Evolutionary conservation across 768 basidiomycete genomes (phyloP).

Genomic region (Amanita pallidorosea): DNA sequence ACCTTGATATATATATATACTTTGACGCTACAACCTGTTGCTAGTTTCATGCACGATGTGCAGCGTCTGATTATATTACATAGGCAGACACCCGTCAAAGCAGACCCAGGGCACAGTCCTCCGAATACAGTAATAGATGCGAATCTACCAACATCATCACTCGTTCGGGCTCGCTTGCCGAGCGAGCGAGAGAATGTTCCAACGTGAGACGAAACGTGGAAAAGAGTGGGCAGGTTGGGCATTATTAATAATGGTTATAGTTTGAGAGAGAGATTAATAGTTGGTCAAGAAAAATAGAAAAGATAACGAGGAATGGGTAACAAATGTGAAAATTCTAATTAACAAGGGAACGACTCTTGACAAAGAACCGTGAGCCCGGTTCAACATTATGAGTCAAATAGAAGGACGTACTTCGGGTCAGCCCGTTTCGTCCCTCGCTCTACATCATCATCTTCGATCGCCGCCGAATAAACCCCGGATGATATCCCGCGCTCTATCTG

Average conservation of each 20-base stretch:
- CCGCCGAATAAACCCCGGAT: no score
- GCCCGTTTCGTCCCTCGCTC: not conserved
- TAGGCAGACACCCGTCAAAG: not conserved
- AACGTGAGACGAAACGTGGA: not conserved
- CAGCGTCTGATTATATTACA: not conserved
- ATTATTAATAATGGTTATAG: not conserved
- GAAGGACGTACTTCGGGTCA: not conserved
- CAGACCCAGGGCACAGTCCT: not conserved
- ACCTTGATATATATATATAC: no score
- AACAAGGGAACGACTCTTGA: not conserved
- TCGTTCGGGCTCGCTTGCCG: not conserved
- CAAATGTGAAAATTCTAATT: not conserved
- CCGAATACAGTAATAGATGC: not conserved
- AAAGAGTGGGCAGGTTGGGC: not conserved
- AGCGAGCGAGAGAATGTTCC: not conserved
- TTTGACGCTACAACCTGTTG: not conserved
- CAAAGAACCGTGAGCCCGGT: not conserved
- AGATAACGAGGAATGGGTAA: not conserved
- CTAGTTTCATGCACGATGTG: no score
- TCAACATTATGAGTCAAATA: not conserved
- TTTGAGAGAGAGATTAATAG: not conserved
- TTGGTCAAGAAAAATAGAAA: not conserved
- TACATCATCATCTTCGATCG: not conserved
- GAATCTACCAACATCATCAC: not conserved
- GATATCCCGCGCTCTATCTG: constrained; percentile 15